Evolutionary conservation across 192 early-diverging fungal genomes (phyloP), one percentile per base, ranked within the genome.

Genomic region (Podila minutissima): DNA sequence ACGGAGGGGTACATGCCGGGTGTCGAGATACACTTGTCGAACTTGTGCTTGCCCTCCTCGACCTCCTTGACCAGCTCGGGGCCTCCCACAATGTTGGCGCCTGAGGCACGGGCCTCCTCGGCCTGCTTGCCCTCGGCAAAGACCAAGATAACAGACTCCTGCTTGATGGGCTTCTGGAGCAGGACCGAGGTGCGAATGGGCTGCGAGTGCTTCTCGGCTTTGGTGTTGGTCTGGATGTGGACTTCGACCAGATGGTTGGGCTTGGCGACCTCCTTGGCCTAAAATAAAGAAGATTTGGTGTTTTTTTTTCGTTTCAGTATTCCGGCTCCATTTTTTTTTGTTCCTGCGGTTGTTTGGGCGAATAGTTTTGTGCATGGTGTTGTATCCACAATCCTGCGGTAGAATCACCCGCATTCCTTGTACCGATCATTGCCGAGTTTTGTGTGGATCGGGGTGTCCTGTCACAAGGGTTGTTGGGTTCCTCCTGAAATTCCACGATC

Each of bases 51-150:
- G 17, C 79, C 79, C 11, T 74, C 71, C 74, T 69, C 71, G 22
- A 91, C 87, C 70, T 90, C 84, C 28, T 92, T 86, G 31, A 99
- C 88, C 71, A 98, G 83, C 65, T 99, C 97, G 55, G 92, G 90
- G 3, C 91, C 95, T 33, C 97, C 97, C 4, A 99, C 95, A 72
- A 89, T 83, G 41, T 91, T 85, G 0, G 96, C 96, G 3, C 97
- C 97, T 0, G 96, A 89, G 32, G 78, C 88, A 46, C 82, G 84
- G 0, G 96, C 97, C 71, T 92, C 92, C 51, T 95, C 92, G 8
- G 95, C 97, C 69, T 89, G 86, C 33, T 88, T 88, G 37, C 95
- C 96, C 79, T 90, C 93, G n/a, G 96, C 95, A 83, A 97, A 97
- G 32, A 96, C 95, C 29, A 96, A 77, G 35, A 96, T 87, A 13